phyloP scores from a whole-genome alignment of 495 filamentous ascomycete species.

The Xylaria nigripes region DNA sequence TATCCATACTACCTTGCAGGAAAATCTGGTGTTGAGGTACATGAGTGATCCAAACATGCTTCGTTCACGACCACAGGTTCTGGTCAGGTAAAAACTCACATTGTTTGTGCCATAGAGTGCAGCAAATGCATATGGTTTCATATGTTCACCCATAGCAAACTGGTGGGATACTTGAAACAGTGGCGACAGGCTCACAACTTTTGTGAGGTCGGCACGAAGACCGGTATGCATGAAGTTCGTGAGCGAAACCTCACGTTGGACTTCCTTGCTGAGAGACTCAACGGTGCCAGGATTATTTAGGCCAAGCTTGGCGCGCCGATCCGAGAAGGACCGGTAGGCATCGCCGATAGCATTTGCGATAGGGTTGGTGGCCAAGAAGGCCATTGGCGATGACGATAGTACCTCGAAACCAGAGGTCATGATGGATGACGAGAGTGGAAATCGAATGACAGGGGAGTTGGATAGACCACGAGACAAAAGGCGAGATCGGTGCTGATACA shows the following conservation, averaged over 20 bases:
- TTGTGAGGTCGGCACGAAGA: conserved; percentile 89
- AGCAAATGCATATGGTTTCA: conserved; percentile 90
- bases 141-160: conserved; percentile 82
- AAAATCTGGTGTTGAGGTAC: conserved; percentile 59
- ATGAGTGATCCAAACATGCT: conserved; percentile 1
- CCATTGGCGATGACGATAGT: conserved; percentile 45
- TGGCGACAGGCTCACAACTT: conserved; percentile 84
- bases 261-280: conserved; percentile 85
- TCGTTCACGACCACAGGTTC: neutral
- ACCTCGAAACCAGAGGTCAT: conserved; percentile 36
- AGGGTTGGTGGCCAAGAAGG: conserved; percentile 65
- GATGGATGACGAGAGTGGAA: conserved; percentile 19
- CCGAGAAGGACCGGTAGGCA: conserved; percentile 73
- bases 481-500: conserved; percentile 1
- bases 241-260: conserved; percentile 88
- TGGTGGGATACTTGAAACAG: conserved; percentile 97
- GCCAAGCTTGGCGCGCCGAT: conserved; percentile 77
- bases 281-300: conserved; percentile 86
- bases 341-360: conserved; percentile 60
- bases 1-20: conserved; percentile 91
- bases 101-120: conserved; percentile 86
- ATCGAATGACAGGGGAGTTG: conserved; percentile 13
- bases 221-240: conserved; percentile 94
- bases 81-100: conserved; percentile 45
- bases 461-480: conserved; percentile 2